Base-by-base conservation (phyloP, 208 protist species). In the Lotmaria passim region DNA sequence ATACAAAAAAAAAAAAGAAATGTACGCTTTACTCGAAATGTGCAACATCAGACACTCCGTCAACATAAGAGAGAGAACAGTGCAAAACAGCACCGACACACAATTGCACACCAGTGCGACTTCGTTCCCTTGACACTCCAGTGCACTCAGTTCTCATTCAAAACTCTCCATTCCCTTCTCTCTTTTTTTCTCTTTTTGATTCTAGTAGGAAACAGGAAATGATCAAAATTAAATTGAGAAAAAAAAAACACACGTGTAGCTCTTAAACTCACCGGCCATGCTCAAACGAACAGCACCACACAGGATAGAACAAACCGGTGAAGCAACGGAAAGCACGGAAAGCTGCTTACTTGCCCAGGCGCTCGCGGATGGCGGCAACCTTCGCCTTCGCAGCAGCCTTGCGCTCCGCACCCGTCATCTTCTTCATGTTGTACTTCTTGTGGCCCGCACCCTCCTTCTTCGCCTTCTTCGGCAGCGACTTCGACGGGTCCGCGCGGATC, bases 401-500 rank as follows among this genome's bases (percentile, higher is more conserved):
- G 69, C 77, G 71, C 81, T 93, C 61, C 50, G 61, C 66, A 51
- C 78, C 74, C 56, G 78, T 87, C 48, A 76, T 51, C 70, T 85
- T 86, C 69, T 60, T 51, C 46, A 70, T 83, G 70, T 84, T 75
- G 80, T 82, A 85, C 67, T 77, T 78, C 76, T 88, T 86, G 68
- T 69, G 67, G 41, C 36, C 33, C 33, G 36, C 64, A 24, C 51
- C 65, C 26, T 63, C 78, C 74, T 89, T 87, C 71, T 82, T 79
- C 59, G 75, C 78, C 85, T 91, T 86, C 81, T 81, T 84, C 30
- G 83, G 58, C 26, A 79, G 65, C 28, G 73, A 79, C 83, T 90
- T 91, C 60, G 72, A 83, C 38, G 98, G 98, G 73, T 99, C 83
- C 14, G 69, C 90, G 72, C 98, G 93, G 86, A 99, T 99, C 26